Evolutionary conservation across 139 green algal species (phyloP), one percentile per base, ranked within the genome.

Genomic region (Nannochloris sp.): DNA sequence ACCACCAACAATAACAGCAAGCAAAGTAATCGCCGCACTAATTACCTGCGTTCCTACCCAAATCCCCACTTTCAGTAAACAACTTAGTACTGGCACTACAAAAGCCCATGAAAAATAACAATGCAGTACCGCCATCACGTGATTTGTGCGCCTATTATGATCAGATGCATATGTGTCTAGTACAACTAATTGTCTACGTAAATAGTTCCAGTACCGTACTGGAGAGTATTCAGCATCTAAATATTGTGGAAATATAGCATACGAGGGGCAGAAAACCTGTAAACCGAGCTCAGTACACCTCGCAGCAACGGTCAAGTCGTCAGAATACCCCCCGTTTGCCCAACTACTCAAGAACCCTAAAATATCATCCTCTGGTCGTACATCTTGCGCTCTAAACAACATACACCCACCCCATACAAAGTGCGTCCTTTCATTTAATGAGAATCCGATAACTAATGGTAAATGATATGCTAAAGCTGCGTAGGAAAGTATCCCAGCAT

Each of bases 351-450:
- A 38, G 30, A 92, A 71, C 25, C 81, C 81, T 30, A 82, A 67
- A 0, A 35, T 29, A 71, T 93, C 79, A 19, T 19, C 12, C 38
- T 60, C 54, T 2, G 48, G 14, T 8, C 54, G 53, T 55, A 97
- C 69, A 14, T 74, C 38, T 0, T 68, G 33, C 12, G 68, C n/a
- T 0, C 87, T 59, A 46, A 97, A 74, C 70, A 95, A 37, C 87
- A 95, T 92, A 82, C 85, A 96, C 24, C 90, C 90, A 39, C 90
- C 90, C 86, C 90, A 96, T 25, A 95, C 87, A 77, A 95, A 95
- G 4, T 54, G 23, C 13, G 65, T 86, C 29, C 68, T 54, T 27
- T 65, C 54, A 68, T 56, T 19, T 23, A 58, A 34, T 0, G 78
- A 85, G 64, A 96, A 93, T 29, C 73, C 80, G 24, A 95, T 87